Evolutionary conservation across 805 yeast genomes (phyloP).

Genomic region (Myxozyma sirexii): DNA sequence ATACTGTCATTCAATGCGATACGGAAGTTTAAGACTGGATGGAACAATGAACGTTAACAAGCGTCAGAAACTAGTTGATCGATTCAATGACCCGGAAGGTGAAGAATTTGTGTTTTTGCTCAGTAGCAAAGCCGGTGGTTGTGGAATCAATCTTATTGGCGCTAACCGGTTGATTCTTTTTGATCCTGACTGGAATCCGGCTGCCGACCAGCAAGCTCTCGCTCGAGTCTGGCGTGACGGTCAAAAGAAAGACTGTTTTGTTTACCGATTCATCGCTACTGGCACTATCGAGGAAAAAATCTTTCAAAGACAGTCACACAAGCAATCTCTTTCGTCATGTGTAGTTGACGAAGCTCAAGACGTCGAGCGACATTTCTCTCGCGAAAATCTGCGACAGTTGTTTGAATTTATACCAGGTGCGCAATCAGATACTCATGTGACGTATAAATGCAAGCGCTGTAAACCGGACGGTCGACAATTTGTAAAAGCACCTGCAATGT

Average conservation of each 20-base stretch:
- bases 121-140: slow-evolving; percentile 97
- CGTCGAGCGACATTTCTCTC: slow-evolving; percentile 86
- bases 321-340: slow-evolving; percentile 87
- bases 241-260: slow-evolving; percentile 94
- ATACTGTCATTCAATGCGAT: slow-evolving; percentile 71
- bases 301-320: slow-evolving; percentile 93
- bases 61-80: slow-evolving; percentile 88
- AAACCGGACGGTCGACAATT: slow-evolving; percentile 57
- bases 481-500: slow-evolving; percentile 75
- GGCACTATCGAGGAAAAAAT: slow-evolving; percentile 97
- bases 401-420: slow-evolving; percentile 72
- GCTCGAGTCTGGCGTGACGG: slow-evolving; percentile 99
- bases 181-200: slow-evolving; percentile 98
- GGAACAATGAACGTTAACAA: slow-evolving; percentile 92
- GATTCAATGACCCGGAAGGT: slow-evolving; percentile 87
- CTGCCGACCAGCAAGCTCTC: slow-evolving; percentile 95
- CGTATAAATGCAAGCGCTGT: slow-evolving; percentile 87
- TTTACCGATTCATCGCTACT: slow-evolving; percentile 88
- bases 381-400: slow-evolving; percentile 74
- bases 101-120: slow-evolving; percentile 84
- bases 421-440: slow-evolving; percentile 87
- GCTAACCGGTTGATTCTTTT: slow-evolving; percentile 86
- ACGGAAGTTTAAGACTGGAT: slow-evolving; percentile 81
- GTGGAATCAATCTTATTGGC: slow-evolving; percentile 96
- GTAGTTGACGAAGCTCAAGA: slow-evolving; percentile 97